Percentiles rank a stretch among this genome's conserved stretches.
Conservation (phyloP, 306 rosid species). For the Morella rubra region DNA sequence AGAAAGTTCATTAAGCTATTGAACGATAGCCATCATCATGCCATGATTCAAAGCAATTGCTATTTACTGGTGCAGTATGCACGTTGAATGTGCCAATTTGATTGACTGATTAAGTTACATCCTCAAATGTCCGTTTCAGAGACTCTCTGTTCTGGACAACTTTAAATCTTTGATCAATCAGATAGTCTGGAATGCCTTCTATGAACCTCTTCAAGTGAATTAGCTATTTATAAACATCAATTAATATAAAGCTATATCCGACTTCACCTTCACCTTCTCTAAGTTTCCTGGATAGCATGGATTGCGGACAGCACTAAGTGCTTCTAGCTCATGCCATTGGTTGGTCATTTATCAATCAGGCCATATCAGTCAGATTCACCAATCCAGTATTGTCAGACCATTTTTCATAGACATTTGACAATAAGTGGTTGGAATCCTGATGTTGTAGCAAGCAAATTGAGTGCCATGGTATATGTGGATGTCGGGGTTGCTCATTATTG, state of each 20-base stretch:
- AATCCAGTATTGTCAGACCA: not conserved
- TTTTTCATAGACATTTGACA: constrained; percentile 6
- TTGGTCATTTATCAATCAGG: not conserved
- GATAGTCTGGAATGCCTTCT: not conserved
- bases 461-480: not conserved
- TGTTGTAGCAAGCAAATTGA: not conserved
- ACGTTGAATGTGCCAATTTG: not conserved
- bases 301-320: not conserved
- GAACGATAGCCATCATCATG: not conserved
- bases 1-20: constrained; percentile 17
- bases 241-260: not conserved
- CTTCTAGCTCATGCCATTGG: not conserved
- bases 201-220: not conserved
- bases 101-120: not conserved
- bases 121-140: not conserved
- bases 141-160: not conserved
- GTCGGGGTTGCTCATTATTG: not conserved
- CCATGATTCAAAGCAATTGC: not conserved
- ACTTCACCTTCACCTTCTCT: not conserved
- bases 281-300: not conserved
- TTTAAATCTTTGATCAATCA: not conserved
- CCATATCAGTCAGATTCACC: not conserved
- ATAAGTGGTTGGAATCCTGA: not conserved
- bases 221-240: not conserved
- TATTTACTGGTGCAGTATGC: not conserved